These are phyloP conservation scores for Spathaspora hagerdaliae DNA, from an alignment of 805 yeast genomes.

Conservation along the genomic window DNA sequence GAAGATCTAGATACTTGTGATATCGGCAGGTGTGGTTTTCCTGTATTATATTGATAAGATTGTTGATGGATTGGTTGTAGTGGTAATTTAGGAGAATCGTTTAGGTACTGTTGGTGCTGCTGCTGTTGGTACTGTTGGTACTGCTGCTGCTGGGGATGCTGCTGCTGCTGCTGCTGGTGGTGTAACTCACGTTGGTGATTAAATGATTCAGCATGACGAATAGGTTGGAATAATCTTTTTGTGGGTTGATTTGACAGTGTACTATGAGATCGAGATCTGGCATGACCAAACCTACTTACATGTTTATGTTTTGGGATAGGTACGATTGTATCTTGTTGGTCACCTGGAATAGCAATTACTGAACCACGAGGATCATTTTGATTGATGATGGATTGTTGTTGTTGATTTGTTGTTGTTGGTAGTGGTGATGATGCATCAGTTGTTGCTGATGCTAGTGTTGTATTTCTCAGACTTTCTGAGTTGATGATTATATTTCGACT, in stretches of 20 bases:
- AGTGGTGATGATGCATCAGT: neutral
- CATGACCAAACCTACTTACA: neutral
- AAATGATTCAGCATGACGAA: conserved; percentile 1
- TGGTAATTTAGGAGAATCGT: neutral
- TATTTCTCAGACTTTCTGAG: neutral
- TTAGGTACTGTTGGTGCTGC: neutral
- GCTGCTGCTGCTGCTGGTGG: neutral
- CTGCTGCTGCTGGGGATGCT: neutral
- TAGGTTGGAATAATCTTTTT: conserved; percentile 2
- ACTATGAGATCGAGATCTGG: conserved; percentile 1
- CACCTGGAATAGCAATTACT: neutral
- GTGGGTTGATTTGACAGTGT: neutral
- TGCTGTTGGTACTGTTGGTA: neutral
- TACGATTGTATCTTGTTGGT: neutral
- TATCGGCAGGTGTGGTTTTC: neutral
- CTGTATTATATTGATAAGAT: neutral
- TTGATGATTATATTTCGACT: neutral
- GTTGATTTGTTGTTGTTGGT: neutral
- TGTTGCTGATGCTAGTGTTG: neutral
- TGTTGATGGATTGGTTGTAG: neutral
- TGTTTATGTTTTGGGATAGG: neutral
- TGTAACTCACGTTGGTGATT: neutral
- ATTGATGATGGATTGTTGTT: neutral
- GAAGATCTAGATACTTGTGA: neutral
- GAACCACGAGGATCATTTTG: conserved; percentile 1